Evolutionary conservation across 805 yeast species (phyloP), one percentile per base, ranked within the genome.

Genomic region (Saccharomycopsis olivae): DNA sequence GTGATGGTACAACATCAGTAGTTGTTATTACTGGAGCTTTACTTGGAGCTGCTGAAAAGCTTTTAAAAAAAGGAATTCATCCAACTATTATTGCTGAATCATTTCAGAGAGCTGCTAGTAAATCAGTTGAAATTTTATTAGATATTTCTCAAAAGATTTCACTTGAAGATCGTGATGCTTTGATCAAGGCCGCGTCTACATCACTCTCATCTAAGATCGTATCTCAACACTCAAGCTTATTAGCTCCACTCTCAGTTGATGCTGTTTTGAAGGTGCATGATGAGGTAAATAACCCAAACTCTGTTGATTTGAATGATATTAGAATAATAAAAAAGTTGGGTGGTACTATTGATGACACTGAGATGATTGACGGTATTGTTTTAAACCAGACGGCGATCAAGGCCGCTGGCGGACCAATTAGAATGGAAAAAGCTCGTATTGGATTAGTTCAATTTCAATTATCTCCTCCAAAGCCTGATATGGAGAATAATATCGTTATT

Each of bases 1-100:
- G 99, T 41, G 99, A 92, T 58, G 99, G 99, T 49, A 92, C 99
- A 25, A 92, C 99, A 0, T 80, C 96, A 2, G 98, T 92, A 24
- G 98, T 94, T 21, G 89, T 92, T 40, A 68, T 92, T 47, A 85
- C 96, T 4, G 99, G 98, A 28, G 89, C 96, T 4, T 63, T 92
- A 36, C 67, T 92, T 40, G 95, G 89, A 23, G 98, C 98, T 14
- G 95, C 97, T 40, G 98, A 92, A 53, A 79, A 80, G 57, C 68
- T 92, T 44, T 71, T 92, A 53, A 77, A 75, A 50, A 85, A 83
- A 59, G 97, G 92, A 14, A 86, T 92, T 52, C 98, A 92, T 61
- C 99, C 99, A 42, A 84, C 95, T 3, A 73, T 87, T 40, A 86
- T 92, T 54, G 87, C 96, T 2, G 98, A 92, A 59, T 71, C 94